Conservation (phyloP, 192 early-diverging fungal species). For the Coemansia sp. region DNA sequence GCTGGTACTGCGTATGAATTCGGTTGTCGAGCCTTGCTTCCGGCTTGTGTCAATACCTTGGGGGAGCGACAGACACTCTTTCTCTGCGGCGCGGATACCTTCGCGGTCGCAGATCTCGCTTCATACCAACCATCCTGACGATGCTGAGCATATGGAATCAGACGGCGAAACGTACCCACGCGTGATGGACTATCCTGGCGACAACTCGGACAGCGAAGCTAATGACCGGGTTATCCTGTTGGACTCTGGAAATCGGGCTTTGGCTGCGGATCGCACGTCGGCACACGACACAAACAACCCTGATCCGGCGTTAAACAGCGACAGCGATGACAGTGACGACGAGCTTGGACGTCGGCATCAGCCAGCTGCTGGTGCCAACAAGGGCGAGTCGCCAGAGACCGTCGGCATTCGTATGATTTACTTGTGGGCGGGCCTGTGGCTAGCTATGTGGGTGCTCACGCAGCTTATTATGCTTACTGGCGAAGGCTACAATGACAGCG, state of each 20-base stretch:
- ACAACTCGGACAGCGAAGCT: constrained; percentile 1
- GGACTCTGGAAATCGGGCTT: constrained; percentile 1
- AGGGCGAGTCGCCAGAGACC: constrained; percentile 36
- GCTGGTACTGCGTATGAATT: constrained; percentile 13
- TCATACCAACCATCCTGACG: constrained; percentile 22
- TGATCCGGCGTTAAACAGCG: not conserved
- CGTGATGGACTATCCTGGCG: not conserved
- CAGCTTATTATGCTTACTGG: constrained; percentile 33
- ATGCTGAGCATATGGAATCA: not conserved
- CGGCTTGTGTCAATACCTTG: not conserved
- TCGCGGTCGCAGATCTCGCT: constrained; percentile 50
- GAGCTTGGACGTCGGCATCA: constrained; percentile 17
- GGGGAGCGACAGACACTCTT: not conserved
- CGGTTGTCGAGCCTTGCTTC: constrained; percentile 5
- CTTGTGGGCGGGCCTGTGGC: constrained; percentile 27
- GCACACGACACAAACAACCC: not conserved
- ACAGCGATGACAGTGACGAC: constrained; percentile 1
- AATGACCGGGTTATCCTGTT: constrained; percentile 23
- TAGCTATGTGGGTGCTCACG: constrained; percentile 23
- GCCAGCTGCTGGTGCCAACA: not conserved
- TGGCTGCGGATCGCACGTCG: not conserved
- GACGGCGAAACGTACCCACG: constrained; percentile 5
- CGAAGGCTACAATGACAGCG: constrained; percentile 15
- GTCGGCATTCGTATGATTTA: constrained; percentile 35
- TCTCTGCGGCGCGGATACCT: not conserved